These are phyloP conservation scores for Nothomitra cinnamomea DNA, from an alignment of 2,329 filamentous ascomycete genomes.

Conservation along the genomic window DNA sequence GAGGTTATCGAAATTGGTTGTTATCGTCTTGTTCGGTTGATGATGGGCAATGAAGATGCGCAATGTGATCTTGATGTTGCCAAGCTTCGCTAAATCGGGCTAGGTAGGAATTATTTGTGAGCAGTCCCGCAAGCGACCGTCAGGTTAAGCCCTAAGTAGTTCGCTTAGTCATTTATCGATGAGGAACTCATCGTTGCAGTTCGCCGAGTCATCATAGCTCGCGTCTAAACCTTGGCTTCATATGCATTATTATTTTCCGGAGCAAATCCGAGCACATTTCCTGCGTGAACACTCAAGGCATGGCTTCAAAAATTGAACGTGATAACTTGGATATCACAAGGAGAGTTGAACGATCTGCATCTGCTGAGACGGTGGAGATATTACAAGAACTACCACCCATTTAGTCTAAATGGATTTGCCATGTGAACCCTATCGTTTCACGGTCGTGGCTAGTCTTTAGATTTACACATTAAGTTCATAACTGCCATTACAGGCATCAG, in stretches of 20 bases:
- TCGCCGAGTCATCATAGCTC: neutral
- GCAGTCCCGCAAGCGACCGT: constrained; percentile 2
- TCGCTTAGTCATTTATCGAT: neutral
- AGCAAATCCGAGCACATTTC: neutral
- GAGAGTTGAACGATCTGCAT: no score
- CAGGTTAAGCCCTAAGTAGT: constrained; percentile 2
- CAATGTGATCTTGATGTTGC: constrained; percentile 4
- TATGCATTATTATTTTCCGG: no score
- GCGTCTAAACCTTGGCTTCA: no score
- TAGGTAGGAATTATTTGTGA: neutral
- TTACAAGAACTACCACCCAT: no score
- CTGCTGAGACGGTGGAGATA: no score
- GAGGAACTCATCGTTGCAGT: neutral
- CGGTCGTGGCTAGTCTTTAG: no score
- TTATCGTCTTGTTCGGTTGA: constrained; percentile 5
- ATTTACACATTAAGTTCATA: no score
- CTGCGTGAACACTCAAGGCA: no score
- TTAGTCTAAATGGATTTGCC: no score
- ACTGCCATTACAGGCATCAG: neutral
- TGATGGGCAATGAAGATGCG: neutral
- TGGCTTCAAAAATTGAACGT: no score
- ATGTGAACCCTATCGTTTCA: no score
- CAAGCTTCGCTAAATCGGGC: neutral
- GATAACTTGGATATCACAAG: no score
- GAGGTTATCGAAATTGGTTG: constrained; percentile 18